Evolutionary conservation across 2,329 filamentous ascomycete genomes (phyloP).

Genomic region (Fusarium chaquense): DNA sequence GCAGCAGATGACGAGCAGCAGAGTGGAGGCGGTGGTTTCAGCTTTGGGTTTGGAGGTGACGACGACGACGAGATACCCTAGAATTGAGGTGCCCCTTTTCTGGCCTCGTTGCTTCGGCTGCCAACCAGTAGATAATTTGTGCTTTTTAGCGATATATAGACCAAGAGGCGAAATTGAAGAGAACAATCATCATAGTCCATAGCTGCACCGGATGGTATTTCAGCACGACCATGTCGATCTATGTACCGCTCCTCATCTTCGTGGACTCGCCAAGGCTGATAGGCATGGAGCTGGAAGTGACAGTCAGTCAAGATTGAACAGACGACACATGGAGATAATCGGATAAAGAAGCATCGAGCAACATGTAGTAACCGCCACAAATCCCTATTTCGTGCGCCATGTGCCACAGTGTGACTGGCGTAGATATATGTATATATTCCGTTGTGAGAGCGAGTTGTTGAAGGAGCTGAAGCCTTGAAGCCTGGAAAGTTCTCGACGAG

Average conservation of each 20-base stretch:
- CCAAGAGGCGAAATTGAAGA: conserved; percentile 3
- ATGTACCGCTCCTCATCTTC: not conserved
- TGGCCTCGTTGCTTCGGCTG: conserved; percentile 4
- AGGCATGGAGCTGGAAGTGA: not conserved
- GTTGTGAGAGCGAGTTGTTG: not conserved
- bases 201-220: not conserved
- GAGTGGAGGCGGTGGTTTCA: conserved; percentile 57
- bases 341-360: not conserved
- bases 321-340: not conserved
- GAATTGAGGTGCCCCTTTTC: conserved; percentile 11
- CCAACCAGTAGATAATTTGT: conserved; percentile 3
- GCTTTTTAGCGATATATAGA: conserved; percentile 10
- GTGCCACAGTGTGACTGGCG: not conserved
- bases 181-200: not conserved
- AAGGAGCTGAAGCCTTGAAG: not conserved
- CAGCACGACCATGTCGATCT: not conserved
- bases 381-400: not conserved
- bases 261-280: not conserved
- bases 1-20: conserved; percentile 51
- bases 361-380: not conserved
- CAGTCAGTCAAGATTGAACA: conserved; percentile 5
- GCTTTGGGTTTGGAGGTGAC: conserved; percentile 66
- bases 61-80: conserved; percentile 62
- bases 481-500: not conserved
- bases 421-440: not conserved